Evolutionary conservation across 108 stramenopile genomes (phyloP), one percentile per base, ranked within the genome.

Genomic region (Fragilariopsis cylindrus): DNA sequence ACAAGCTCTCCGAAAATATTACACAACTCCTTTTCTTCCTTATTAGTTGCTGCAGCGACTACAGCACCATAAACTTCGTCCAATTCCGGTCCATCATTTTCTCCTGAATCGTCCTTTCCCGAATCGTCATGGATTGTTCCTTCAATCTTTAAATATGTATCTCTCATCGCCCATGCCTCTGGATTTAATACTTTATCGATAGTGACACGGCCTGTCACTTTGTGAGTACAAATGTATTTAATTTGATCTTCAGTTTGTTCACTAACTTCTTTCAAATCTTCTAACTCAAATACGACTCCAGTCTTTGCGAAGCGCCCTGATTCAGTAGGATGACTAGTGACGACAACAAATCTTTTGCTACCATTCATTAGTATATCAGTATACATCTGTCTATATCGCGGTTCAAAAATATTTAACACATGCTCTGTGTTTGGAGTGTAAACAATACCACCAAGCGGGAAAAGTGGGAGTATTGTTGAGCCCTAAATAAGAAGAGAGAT

Each of bases 311-410:
- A 92, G 66, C 87, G 74, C 41, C 91, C 94, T 58, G 82, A 57
- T 75, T 90, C 87, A 4, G 81, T 75, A 19, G 91, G 90, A 64
- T 95, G 91, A 42, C 87, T 87, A 79, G 91, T 95, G 68, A 74
- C 67, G 2, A 92, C 91, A 1, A 85, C 88, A 75, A 95, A 95
- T 9, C 91, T 87, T 75, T 91, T 89, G 53, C 84, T 84, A 2
- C 94, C 94, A 82, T 91, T 92, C 91, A 92, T 90, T 18, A 95
- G 70, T 57, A 95, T 95, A 76, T 95, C 94, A 40, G 84, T 88
- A 83, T 95, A 95, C 94, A 95, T 95, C 77, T 91, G 85, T 43
- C 94, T 87, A 74, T 95, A 95, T 9, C 94, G 88, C n/a, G 91
- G 94, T 75, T 95, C 94, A 69, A 95, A 95, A 67, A 95, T 95